Evolutionary conservation across 1,139 yeast genomes (phyloP).

Genomic region (Pichia sp.): DNA sequence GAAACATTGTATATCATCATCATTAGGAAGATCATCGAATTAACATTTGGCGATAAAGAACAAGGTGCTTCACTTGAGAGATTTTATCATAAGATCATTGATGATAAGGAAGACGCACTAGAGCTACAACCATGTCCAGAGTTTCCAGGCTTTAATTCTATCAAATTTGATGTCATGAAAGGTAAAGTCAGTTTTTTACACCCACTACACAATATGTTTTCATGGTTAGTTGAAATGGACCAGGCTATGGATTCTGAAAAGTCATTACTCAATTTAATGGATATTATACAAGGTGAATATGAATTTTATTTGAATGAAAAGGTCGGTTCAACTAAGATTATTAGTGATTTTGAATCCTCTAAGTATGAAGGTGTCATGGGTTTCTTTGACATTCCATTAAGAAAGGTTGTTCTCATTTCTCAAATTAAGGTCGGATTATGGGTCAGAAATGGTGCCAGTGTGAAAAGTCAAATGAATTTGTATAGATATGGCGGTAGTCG

Average conservation of each 20-base stretch:
- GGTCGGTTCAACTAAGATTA: background rate
- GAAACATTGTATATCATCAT: slow-evolving; percentile 21
- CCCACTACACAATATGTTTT: slow-evolving; percentile 72
- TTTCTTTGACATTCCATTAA: slow-evolving; percentile 71
- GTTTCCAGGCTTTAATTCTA: slow-evolving; percentile 29
- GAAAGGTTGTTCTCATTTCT: slow-evolving; percentile 60
- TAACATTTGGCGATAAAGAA: slow-evolving; percentile 10
- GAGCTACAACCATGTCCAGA: slow-evolving; percentile 16
- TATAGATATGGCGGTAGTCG: slow-evolving; percentile 81
- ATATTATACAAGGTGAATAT: slow-evolving; percentile 22
- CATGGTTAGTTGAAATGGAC: slow-evolving; percentile 64
- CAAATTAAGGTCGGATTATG: slow-evolving; percentile 59
- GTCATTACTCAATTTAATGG: slow-evolving; percentile 19
- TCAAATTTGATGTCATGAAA: slow-evolving; percentile 40
- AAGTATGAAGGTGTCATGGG: slow-evolving; percentile 31
- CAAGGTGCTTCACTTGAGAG: slow-evolving; percentile 3
- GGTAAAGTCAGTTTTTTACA: slow-evolving; percentile 72
- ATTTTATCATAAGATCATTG: slow-evolving; percentile 14
- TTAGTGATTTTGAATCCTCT: background rate
- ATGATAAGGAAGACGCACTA: slow-evolving; percentile 27
- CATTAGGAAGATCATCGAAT: slow-evolving; percentile 18
- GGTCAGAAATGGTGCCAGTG: slow-evolving; percentile 70
- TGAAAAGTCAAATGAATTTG: slow-evolving; percentile 74
- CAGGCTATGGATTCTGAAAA: slow-evolving; percentile 32
- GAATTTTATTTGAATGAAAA: slow-evolving; percentile 16